phyloP scores from a whole-genome alignment of 1,284 basidiomycete species.

The Caloboletus inedulis region DNA sequence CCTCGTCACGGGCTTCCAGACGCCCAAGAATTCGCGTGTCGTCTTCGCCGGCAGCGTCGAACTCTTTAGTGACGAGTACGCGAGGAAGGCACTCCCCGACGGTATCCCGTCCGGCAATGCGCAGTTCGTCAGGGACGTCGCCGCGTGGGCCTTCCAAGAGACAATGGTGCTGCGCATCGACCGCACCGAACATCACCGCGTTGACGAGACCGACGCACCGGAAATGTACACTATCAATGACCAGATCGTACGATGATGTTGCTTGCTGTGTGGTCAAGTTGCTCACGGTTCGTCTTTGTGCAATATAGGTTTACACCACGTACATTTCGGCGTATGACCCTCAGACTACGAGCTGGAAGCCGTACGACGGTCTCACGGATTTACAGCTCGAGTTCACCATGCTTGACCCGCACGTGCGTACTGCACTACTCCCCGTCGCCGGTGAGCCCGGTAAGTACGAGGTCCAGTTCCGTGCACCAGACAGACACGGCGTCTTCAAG shows the following conservation, averaged over 20 bases:
- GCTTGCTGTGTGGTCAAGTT: not conserved
- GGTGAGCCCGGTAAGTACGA: conserved; percentile 66
- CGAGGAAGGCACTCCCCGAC: conserved; percentile 54
- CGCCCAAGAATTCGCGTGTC: conserved; percentile 71
- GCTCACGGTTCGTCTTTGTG: conserved; percentile 9
- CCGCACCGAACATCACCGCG: conserved; percentile 67
- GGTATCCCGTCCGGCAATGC: conserved; percentile 71
- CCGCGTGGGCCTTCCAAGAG: conserved; percentile 92
- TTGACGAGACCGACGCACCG: conserved; percentile 55
- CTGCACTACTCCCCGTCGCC: conserved; percentile 56
- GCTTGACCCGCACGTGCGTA: conserved; percentile 93
- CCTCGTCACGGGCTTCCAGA: conserved; percentile 89
- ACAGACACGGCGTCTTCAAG: conserved; percentile 97
- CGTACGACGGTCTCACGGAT: conserved; percentile 69
- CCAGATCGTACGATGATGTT: conserved; percentile 56
- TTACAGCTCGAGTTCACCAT: conserved; percentile 96
- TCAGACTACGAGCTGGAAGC: conserved; percentile 58
- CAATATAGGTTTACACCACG: conserved; percentile 67
- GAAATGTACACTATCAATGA: conserved; percentile 88
- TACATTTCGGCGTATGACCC: conserved; percentile 68
- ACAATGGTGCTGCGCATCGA: conserved; percentile 79
- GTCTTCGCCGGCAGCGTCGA: conserved; percentile 82
- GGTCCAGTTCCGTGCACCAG: conserved; percentile 82
- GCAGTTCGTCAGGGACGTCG: conserved; percentile 71
- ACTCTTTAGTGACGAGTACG: conserved; percentile 72